Conservation (phyloP, 106 monocot genomes). For the Allium cepa region DNA sequence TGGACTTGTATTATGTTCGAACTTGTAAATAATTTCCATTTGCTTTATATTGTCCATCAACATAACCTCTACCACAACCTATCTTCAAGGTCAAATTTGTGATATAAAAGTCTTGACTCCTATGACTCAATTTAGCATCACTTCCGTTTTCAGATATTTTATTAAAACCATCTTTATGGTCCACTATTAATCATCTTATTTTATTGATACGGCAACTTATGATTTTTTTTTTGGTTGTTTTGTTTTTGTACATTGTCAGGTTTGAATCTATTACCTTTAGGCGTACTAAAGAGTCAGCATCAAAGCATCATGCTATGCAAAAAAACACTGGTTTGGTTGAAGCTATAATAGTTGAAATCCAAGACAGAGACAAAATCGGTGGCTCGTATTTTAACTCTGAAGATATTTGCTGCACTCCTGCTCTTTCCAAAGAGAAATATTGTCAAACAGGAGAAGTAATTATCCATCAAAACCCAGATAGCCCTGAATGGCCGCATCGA, state of each 20-base stretch:
- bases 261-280: slow-evolving; percentile 79
- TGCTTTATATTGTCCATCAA: too few relatives aligned
- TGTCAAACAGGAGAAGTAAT: slow-evolving; percentile 88
- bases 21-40: too few relatives aligned
- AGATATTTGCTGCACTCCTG: slow-evolving; percentile 65
- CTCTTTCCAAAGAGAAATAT: slow-evolving; percentile 29
- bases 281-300: slow-evolving; percentile 72
- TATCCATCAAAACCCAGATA: slow-evolving; percentile 62
- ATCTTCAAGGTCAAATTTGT: too few relatives aligned
- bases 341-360: slow-evolving; percentile 92
- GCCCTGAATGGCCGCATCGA: slow-evolving; percentile 68
- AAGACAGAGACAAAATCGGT: slow-evolving; percentile 81
- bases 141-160: too few relatives aligned
- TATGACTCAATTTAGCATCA: too few relatives aligned
- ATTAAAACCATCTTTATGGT: too few relatives aligned
- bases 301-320: slow-evolving; percentile 66
- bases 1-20: too few relatives aligned
- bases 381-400: slow-evolving; percentile 73
- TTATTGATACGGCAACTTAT: not conserved
- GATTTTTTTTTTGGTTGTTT: not conserved
- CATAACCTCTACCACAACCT: too few relatives aligned
- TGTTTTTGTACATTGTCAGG: slow-evolving; percentile 17
- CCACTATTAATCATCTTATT: too few relatives aligned
- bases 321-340: slow-evolving; percentile 85
- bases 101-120: too few relatives aligned